Base-by-base conservation (phyloP, 306 rosid species). In the Vachellia collinsii region DNA sequence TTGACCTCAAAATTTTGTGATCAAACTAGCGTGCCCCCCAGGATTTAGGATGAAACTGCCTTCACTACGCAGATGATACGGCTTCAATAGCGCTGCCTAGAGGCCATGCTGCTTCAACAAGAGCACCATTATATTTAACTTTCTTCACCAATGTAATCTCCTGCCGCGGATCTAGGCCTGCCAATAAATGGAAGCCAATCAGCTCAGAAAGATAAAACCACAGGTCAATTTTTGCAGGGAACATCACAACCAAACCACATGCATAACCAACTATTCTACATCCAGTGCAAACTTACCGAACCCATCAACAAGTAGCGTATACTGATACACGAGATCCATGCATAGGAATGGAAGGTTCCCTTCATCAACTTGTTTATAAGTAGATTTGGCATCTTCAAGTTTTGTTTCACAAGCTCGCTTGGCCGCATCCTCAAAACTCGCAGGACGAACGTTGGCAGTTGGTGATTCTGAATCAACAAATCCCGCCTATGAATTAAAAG, bases 91-190 rank as follows among this genome's bases (percentile, higher is more conserved):
- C 98, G 8, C 99, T 96, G 80, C 99, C 99, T 39, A 96, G 84
- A 44, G 99, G 99, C 99, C 99, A 93, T 61, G 99, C 99, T 65
- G 99, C 98, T 89, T 96, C 99, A 51, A 96, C 99, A 69, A 89
- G 89, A 84, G 95, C 87, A 34, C 89, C 91, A 0, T 81, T 79
- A 61, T 96, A 96, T 81, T 86, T 78, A 25, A 96, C 97, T 85
- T 96, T 56, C 88, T 96, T 96, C 93, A 96, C 99, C 91, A 96
- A 80, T 16, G 97, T 96, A 65, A 96, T 90, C 82, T 96, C 90
- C 79, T 96, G 99, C 98, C 93, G 86, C 3, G 98, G 99, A 80
- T 89, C 88, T 77, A 96, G 80, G 85, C 97, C 99, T 95, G 92
- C 70, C 70, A 77, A 74, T 7, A 85, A 77, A 74, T 44, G 74